Conservation (phyloP, 176 grass and related monocot species). For the Saccharum officinarum region DNA sequence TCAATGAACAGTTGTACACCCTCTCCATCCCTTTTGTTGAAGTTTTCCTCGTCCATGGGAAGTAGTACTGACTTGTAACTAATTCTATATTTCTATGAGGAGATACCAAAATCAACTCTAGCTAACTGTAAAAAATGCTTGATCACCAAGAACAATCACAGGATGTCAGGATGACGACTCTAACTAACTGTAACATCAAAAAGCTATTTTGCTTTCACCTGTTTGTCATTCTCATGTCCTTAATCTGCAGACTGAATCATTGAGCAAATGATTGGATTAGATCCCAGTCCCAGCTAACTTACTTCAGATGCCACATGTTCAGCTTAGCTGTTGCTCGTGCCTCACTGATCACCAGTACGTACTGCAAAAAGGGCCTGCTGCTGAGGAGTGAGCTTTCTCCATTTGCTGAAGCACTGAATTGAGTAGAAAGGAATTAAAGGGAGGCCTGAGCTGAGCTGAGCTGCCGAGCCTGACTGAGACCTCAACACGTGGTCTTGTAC, state of each 20-base stretch:
- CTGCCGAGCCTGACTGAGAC: neutral
- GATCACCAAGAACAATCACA: neutral
- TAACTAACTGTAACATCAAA: neutral
- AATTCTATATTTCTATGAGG: neutral
- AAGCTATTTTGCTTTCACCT: neutral
- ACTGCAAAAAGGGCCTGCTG: neutral
- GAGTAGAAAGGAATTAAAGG: slow-evolving; percentile 26
- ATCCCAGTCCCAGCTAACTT: slow-evolving; percentile 27
- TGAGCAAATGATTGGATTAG: neutral
- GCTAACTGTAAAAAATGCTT: neutral
- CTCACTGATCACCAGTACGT: slow-evolving; percentile 1
- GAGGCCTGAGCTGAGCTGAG: neutral
- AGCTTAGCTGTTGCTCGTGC: neutral
- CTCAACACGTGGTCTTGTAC: slow-evolving; percentile 13
- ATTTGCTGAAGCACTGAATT: neutral
- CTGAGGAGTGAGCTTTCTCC: neutral
- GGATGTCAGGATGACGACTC: neutral
- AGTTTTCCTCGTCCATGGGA: neutral
- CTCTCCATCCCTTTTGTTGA: neutral
- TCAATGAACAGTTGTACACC: neutral
- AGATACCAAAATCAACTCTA: neutral
- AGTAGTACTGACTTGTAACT: neutral
- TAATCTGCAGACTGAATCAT: neutral
- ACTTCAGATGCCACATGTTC: neutral
- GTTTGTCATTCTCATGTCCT: neutral